Percentiles rank a stretch among this genome's conserved stretches.
Evolutionary conservation across 306 rosid genomes (phyloP).

Genomic region (Quercus suber): DNA sequence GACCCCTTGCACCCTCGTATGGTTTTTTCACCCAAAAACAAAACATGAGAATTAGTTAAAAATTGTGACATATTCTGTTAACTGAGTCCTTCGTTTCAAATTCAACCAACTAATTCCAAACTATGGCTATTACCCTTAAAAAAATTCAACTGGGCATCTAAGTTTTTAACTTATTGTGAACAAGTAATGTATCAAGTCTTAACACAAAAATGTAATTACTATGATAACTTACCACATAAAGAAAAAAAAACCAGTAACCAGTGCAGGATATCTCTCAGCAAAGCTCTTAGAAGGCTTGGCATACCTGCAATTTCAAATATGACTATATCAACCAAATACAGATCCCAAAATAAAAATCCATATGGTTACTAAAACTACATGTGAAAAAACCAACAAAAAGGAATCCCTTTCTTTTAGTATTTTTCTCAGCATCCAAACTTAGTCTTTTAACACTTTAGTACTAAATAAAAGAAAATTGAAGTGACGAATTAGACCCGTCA

Average conservation of each 20-base stretch:
- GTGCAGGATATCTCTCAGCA: constrained; percentile 55
- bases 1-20: background rate
- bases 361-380: background rate
- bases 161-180: constrained; percentile 7
- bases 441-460: background rate
- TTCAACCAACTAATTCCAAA: background rate
- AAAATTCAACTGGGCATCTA: background rate
- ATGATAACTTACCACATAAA: constrained; percentile 66
- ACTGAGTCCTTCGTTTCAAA: background rate
- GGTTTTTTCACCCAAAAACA: background rate
- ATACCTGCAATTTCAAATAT: constrained; percentile 28
- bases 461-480: background rate
- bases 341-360: background rate
- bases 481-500: constrained; percentile 38
- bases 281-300: constrained; percentile 42
- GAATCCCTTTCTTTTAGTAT: background rate
- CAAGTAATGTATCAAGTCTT: background rate
- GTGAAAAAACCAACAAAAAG: background rate
- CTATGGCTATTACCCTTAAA: background rate
- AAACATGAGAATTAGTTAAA: background rate
- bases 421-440: constrained; percentile 22
- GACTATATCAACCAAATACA: background rate
- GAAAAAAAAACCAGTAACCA: constrained; percentile 87
- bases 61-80: background rate
- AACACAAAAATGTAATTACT: background rate